These are phyloP conservation scores for Podila minutissima DNA, from an alignment of 192 early-diverging fungal genomes.

Conservation along the genomic window DNA sequence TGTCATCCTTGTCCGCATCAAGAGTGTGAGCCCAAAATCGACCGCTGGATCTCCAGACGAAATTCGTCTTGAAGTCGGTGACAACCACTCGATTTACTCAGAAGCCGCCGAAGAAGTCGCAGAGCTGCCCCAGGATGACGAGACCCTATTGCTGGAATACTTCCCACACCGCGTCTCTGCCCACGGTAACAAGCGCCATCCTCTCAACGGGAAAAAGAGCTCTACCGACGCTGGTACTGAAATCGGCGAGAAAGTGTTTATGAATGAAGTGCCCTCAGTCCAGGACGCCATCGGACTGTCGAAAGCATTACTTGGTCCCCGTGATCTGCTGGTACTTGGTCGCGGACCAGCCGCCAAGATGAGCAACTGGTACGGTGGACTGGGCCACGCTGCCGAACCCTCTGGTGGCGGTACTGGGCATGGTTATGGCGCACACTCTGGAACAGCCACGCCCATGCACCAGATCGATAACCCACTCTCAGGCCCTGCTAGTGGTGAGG, in stretches of 20 bases:
- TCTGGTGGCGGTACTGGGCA: neutral
- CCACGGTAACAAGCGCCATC: conserved; percentile 4
- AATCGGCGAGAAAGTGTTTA: conserved; percentile 37
- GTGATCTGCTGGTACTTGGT: conserved; percentile 63
- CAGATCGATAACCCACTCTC: conserved; percentile 23
- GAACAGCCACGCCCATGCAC: too few species aligned
- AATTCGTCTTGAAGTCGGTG: conserved; percentile 10
- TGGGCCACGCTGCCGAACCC: conserved; percentile 11
- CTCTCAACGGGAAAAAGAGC: conserved; percentile 6
- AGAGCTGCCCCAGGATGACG: conserved; percentile 29
- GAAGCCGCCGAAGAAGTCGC: conserved; percentile 5
- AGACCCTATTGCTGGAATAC: conserved; percentile 12
- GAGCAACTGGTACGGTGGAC: conserved; percentile 13
- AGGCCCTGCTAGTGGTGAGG: neutral
- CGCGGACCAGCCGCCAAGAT: conserved; percentile 27
- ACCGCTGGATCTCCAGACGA: neutral
- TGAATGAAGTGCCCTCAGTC: conserved; percentile 42
- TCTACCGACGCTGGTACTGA: conserved; percentile 12
- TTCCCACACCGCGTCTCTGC: conserved; percentile 17
- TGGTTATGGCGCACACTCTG: neutral
- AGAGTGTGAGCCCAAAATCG: neutral
- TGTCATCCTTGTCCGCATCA: conserved; percentile 27
- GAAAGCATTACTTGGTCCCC: conserved; percentile 44
- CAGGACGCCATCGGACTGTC: conserved; percentile 50
- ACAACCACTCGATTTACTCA: conserved; percentile 21